Evolutionary conservation across 164 flowering plant genomes (phyloP).

Genomic region (Umbilicus rupestris): DNA sequence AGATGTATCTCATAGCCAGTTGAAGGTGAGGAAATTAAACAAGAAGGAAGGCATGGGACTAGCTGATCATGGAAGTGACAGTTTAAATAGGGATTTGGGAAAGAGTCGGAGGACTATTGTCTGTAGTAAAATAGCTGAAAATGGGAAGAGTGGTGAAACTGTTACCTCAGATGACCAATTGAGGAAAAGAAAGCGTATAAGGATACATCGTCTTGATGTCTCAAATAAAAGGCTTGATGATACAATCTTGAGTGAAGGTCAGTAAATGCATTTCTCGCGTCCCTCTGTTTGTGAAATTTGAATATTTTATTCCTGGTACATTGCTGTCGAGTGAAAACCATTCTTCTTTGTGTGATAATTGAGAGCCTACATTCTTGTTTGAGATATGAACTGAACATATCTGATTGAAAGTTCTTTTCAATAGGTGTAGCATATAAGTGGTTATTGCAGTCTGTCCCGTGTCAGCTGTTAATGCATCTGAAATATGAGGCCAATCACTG

Average conservation of each 20-base stretch:
- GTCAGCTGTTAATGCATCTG: too few species aligned
- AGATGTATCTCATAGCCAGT: constrained; percentile 5
- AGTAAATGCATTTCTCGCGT: constrained; percentile 15
- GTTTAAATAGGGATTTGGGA: constrained; percentile 12
- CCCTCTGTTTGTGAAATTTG: background rate
- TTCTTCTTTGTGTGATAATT: background rate
- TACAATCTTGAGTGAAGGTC: constrained; percentile 31
- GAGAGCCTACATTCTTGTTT: background rate
- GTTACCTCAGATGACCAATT: constrained; percentile 22
- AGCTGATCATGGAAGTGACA: constrained; percentile 12
- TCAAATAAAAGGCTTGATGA: constrained; percentile 83
- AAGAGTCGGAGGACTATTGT: constrained; percentile 14
- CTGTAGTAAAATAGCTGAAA: constrained; percentile 19
- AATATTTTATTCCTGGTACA: background rate
- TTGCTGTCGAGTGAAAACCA: background rate
- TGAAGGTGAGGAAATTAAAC: constrained; percentile 8
- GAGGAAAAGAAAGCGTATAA: constrained; percentile 50
- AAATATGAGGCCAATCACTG: too few species aligned
- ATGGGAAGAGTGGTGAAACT: constrained; percentile 24
- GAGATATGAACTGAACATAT: background rate
- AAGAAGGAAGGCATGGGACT: constrained; percentile 10
- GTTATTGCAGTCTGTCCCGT: background rate
- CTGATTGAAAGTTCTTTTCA: background rate
- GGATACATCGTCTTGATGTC: constrained; percentile 59
- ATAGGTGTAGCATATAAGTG: background rate